Evolutionary conservation across 805 yeast genomes (phyloP).

Genomic region (Sugiyamaella smithiae): DNA sequence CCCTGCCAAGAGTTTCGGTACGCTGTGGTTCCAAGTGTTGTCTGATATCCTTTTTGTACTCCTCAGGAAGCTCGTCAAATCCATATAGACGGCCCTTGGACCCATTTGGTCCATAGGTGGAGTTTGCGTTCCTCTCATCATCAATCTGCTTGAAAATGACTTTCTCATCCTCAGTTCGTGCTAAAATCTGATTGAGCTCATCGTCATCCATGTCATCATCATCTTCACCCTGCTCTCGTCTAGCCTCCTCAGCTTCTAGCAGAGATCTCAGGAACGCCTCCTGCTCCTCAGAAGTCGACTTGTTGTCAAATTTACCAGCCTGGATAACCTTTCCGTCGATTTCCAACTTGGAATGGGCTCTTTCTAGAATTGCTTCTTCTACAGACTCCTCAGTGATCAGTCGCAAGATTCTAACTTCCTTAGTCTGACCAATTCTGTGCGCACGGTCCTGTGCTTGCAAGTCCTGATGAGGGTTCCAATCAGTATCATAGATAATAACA

Average conservation of each 20-base stretch:
- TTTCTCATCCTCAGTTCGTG: slow-evolving; percentile 73
- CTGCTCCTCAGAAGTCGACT: slow-evolving; percentile 94
- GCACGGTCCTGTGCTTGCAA: slow-evolving; percentile 99
- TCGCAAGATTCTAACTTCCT: slow-evolving; percentile 90
- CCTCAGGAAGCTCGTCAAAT: slow-evolving; percentile 72
- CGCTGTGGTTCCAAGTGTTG: slow-evolving; percentile 36
- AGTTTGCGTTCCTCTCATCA: slow-evolving; percentile 44
- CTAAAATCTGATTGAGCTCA: slow-evolving; percentile 80
- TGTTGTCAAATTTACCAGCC: slow-evolving; percentile 97
- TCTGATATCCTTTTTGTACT: slow-evolving; percentile 57
- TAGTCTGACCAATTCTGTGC: slow-evolving; percentile 96
- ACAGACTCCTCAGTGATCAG: slow-evolving; percentile 89
- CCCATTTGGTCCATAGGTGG: slow-evolving; percentile 37
- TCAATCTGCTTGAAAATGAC: slow-evolving; percentile 64
- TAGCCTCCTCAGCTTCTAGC: slow-evolving; percentile 69
- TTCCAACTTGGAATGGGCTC: slow-evolving; percentile 89
- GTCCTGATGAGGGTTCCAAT: slow-evolving; percentile 99
- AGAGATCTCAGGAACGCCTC: slow-evolving; percentile 88
- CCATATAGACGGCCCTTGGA: slow-evolving; percentile 47
- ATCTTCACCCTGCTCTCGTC: slow-evolving; percentile 50
- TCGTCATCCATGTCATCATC: slow-evolving; percentile 76
- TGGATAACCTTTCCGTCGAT: slow-evolving; percentile 98
- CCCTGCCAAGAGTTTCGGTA: slow-evolving; percentile 55
- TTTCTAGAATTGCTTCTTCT: slow-evolving; percentile 88
- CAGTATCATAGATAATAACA: slow-evolving; percentile 94